Evolutionary conservation across 129 eudicot genomes (phyloP).

Genomic region (Dittrichia graveolens): DNA sequence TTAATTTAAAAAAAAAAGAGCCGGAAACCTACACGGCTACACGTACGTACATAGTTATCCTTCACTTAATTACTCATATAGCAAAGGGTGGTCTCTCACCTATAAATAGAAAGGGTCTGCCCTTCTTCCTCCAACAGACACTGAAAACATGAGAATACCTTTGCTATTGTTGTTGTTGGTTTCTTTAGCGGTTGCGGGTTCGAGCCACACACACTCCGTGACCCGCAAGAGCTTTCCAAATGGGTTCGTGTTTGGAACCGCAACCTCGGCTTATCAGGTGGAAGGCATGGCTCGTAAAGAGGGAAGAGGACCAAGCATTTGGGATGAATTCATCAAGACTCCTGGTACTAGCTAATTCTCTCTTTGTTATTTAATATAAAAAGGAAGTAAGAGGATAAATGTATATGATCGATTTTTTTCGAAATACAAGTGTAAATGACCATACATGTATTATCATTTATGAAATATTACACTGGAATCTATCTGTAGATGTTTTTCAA

Average conservation of each 20-base stretch:
- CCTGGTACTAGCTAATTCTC: slow-evolving; percentile 49
- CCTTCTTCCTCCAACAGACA: background rate
- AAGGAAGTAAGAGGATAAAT: too few relatives aligned
- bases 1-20: background rate
- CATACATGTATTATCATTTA: too few relatives aligned
- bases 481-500: too few relatives aligned
- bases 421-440: too few relatives aligned
- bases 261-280: slow-evolving; percentile 91
- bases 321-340: slow-evolving; percentile 73
- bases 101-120: slow-evolving; percentile 28
- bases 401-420: too few relatives aligned
- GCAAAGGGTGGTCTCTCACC: slow-evolving; percentile 4
- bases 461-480: too few relatives aligned
- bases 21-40: background rate
- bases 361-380: background rate
- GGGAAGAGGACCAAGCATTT: slow-evolving; percentile 91
- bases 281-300: slow-evolving; percentile 81
- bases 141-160: slow-evolving; percentile 27
- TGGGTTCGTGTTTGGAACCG: slow-evolving; percentile 80
- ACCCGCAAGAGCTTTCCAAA: slow-evolving; percentile 66
- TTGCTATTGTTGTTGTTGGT: slow-evolving; percentile 13
- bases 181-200: slow-evolving; percentile 5
- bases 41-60: slow-evolving; percentile 3
- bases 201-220: slow-evolving; percentile 6
- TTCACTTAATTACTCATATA: background rate